Evolutionary conservation across 2,329 filamentous ascomycete species (phyloP).

Genomic region (Phaeosphaeria sp.): DNA sequence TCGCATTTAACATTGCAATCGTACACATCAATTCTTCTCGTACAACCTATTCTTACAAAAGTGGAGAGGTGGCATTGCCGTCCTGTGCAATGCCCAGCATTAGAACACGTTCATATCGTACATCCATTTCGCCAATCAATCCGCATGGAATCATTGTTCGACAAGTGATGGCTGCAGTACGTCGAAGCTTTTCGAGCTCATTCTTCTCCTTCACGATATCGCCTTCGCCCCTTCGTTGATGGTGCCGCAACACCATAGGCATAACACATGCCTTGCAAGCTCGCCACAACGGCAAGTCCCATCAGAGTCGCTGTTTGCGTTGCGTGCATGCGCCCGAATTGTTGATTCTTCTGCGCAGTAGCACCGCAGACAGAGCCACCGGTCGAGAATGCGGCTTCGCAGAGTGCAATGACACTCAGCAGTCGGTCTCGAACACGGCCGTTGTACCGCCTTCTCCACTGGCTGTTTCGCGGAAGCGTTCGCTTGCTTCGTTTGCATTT

Average conservation of each 20-base stretch:
- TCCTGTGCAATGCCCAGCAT: background rate
- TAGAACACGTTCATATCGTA: background rate
- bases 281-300: slow-evolving; percentile 14
- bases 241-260: slow-evolving; percentile 26
- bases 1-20: too few relatives aligned
- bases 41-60: background rate
- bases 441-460: background rate
- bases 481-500: background rate
- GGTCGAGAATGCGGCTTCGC: slow-evolving; percentile 22
- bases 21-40: background rate
- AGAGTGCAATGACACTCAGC: slow-evolving; percentile 24
- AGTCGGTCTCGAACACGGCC: background rate
- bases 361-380: slow-evolving; percentile 32
- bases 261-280: slow-evolving; percentile 8
- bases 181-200: too few relatives aligned
- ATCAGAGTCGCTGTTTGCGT: background rate
- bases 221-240: background rate
- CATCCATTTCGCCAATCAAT: background rate
- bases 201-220: background rate
- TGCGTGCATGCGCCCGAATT: background rate
- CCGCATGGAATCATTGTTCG: too few relatives aligned
- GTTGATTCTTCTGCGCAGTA: slow-evolving; percentile 19
- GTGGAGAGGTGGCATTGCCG: background rate
- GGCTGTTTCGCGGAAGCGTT: background rate
- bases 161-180: too few relatives aligned